phyloP scores from a whole-genome alignment of 2,329 filamentous ascomycete genomes.

The Keithomyces neogunnii region DNA sequence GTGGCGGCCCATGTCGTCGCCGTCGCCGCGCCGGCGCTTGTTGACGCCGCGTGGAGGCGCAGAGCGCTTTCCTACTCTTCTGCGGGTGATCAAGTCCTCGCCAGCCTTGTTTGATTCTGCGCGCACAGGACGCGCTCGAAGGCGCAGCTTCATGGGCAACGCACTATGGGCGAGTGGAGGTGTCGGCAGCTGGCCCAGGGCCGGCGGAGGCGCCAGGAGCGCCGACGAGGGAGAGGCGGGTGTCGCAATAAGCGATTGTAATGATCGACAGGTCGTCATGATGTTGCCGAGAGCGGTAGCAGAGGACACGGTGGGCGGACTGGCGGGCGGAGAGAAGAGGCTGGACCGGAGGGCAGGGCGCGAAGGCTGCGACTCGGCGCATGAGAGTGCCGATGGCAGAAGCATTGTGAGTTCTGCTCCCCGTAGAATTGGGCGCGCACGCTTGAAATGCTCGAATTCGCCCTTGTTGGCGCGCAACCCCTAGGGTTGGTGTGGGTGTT shows the following conservation, averaged over 20 bases:
- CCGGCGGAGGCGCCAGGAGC: slow-evolving; percentile 22
- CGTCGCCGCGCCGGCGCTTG: slow-evolving; percentile 42
- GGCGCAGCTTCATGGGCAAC: slow-evolving; percentile 44
- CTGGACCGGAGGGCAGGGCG: slow-evolving; percentile 38
- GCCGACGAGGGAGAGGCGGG: slow-evolving; percentile 17
- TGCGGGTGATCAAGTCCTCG: slow-evolving; percentile 26
- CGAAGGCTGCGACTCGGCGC: slow-evolving; percentile 42
- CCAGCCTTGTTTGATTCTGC: slow-evolving; percentile 15
- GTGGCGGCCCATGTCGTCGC: slow-evolving; percentile 37
- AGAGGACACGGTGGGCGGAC: slow-evolving; percentile 39
- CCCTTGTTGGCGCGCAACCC: neutral
- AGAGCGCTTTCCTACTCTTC: slow-evolving; percentile 45
- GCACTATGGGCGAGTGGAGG: slow-evolving; percentile 46
- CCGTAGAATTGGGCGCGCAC: neutral
- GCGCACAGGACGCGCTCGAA: slow-evolving; percentile 35
- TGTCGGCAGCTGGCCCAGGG: slow-evolving; percentile 37
- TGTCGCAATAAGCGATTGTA: slow-evolving; percentile 48
- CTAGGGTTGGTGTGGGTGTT: neutral
- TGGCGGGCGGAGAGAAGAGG: slow-evolving; percentile 52
- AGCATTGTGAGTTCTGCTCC: slow-evolving; percentile 34
- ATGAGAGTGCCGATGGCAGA: slow-evolving; percentile 49
- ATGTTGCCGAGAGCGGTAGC: slow-evolving; percentile 44
- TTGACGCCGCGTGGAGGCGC: slow-evolving; percentile 37
- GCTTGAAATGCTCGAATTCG: neutral
- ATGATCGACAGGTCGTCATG: slow-evolving; percentile 50